These are phyloP conservation scores for Albugo candida DNA, from an alignment of 352 stramenopile species.

Conservation along the genomic window DNA sequence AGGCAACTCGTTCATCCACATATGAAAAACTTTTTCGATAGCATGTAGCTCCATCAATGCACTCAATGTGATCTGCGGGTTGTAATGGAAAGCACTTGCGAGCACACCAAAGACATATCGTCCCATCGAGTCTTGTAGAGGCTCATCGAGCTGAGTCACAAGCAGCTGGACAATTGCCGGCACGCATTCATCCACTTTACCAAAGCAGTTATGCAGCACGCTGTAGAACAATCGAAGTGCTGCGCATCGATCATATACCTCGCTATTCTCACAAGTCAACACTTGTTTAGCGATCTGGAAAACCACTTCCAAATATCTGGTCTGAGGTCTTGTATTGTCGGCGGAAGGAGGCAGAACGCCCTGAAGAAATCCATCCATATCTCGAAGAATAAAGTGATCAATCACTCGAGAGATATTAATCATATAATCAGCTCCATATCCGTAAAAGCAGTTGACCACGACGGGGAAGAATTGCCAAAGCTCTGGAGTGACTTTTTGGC, in stretches of 20 bases:
- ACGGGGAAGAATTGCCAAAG: slow-evolving; percentile 93
- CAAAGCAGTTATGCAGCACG: slow-evolving; percentile 69
- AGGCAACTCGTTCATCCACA: slow-evolving; percentile 81
- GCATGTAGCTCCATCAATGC: slow-evolving; percentile 77
- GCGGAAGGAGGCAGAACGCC: slow-evolving; percentile 19
- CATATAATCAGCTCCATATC: slow-evolving; percentile 93
- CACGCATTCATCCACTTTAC: slow-evolving; percentile 59
- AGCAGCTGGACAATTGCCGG: slow-evolving; percentile 52
- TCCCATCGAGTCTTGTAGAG: slow-evolving; percentile 45
- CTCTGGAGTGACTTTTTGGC: slow-evolving; percentile 76
- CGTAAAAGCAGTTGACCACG: slow-evolving; percentile 89
- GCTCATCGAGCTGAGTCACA: slow-evolving; percentile 27
- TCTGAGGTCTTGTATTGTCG: slow-evolving; percentile 16
- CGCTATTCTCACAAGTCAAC: slow-evolving; percentile 32
- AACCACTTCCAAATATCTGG: slow-evolving; percentile 62
- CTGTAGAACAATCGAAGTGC: slow-evolving; percentile 59
- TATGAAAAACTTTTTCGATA: slow-evolving; percentile 77
- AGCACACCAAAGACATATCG: slow-evolving; percentile 81
- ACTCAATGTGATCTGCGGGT: slow-evolving; percentile 75
- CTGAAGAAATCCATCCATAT: slow-evolving; percentile 48
- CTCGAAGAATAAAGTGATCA: slow-evolving; percentile 89
- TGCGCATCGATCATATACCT: slow-evolving; percentile 56
- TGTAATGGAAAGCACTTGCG: slow-evolving; percentile 86
- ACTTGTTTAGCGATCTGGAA: slow-evolving; percentile 61
- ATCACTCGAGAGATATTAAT: slow-evolving; percentile 90